Conservation (phyloP, 306 rosid species). For the Dryas octopetala region DNA sequence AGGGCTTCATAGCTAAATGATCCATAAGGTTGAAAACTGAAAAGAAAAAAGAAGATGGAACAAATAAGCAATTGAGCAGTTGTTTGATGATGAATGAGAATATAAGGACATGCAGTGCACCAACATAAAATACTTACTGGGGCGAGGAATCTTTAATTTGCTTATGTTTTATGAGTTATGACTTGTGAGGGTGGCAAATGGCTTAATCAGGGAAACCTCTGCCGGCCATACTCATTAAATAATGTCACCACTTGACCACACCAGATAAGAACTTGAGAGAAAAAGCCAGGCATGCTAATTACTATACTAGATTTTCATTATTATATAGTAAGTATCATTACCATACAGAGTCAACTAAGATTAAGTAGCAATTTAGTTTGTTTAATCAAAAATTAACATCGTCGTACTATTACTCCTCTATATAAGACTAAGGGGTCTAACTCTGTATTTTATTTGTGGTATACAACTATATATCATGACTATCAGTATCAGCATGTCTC, state of each 20-base stretch:
- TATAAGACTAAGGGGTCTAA: not conserved
- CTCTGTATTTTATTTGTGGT: not conserved
- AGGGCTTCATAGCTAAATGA: too few species aligned
- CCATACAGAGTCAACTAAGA: conserved; percentile 24
- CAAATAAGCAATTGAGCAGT: not conserved
- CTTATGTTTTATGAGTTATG: not conserved
- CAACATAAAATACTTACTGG: too few species aligned
- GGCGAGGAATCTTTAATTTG: not conserved
- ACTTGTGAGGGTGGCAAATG: conserved; percentile 56
- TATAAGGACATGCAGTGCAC: not conserved
- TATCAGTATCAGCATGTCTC: not conserved
- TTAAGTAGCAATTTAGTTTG: not conserved
- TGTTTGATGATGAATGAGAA: not conserved
- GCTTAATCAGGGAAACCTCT: conserved; percentile 42
- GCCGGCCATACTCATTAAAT: conserved; percentile 61
- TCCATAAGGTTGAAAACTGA: not conserved
- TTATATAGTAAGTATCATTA: not conserved
- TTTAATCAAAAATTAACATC: conserved; percentile 5
- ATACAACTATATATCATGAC: not conserved
- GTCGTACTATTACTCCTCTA: not conserved
- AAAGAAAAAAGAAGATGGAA: not conserved
- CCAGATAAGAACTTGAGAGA: not conserved
- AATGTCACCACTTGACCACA: conserved; percentile 27
- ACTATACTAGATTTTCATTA: not conserved
- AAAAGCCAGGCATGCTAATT: conserved; percentile 12